Evolutionary conservation across 2,329 filamentous ascomycete species (phyloP).

Genomic region (Bipolaris cookei): DNA sequence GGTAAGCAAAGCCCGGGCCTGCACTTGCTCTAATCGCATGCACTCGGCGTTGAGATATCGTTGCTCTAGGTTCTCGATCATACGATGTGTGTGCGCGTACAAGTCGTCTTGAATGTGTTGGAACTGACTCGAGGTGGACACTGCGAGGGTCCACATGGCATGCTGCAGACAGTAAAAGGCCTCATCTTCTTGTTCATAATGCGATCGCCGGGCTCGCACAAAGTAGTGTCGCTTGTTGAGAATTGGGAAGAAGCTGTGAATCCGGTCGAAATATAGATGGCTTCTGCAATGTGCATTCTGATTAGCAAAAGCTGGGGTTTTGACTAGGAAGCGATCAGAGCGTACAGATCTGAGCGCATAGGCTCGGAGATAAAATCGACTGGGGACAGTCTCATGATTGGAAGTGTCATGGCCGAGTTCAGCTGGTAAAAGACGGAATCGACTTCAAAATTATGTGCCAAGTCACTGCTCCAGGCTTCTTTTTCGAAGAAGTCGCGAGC

Average conservation of each 20-base stretch:
- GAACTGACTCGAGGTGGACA: neutral
- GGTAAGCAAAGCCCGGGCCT: neutral
- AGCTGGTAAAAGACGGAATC: neutral
- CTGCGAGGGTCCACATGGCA: constrained; percentile 1
- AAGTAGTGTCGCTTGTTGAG: neutral
- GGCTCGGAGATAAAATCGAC: neutral
- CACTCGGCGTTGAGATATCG: neutral
- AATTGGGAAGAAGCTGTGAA: neutral
- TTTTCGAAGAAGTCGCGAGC: neutral
- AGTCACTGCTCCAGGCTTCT: neutral
- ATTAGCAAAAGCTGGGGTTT: neutral
- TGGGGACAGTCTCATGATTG: neutral
- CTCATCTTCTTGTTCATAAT: neutral
- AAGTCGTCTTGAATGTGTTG: constrained; percentile 1
- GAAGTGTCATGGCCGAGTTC: neutral
- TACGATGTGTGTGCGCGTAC: neutral
- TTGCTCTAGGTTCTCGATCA: neutral
- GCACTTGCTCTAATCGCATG: neutral
- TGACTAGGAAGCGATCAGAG: neutral
- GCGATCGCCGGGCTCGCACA: neutral
- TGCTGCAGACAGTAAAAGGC: neutral
- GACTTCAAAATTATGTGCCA: neutral
- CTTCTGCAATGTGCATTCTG: neutral
- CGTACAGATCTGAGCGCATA: constrained; percentile 1
- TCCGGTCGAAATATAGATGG: constrained; percentile 1